Evolutionary conservation across 2,329 filamentous ascomycete genomes (phyloP), one percentile per base, ranked within the genome.

Genomic region (Penicillium sp.): DNA sequence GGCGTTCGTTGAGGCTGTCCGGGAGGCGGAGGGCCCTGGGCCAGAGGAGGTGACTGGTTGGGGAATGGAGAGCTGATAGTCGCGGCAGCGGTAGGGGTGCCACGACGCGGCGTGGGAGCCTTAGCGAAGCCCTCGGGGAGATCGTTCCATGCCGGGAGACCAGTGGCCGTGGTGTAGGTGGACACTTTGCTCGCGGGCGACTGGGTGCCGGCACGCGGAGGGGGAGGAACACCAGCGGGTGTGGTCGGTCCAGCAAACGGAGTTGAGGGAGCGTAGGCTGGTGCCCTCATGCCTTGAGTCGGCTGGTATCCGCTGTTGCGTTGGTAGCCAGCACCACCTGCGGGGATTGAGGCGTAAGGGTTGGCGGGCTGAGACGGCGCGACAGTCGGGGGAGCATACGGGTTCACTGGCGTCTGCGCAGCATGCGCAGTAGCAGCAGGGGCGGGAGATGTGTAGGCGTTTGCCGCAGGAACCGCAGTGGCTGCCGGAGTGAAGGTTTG

Each of bases 81-180:
- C 44, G 83, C 81, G 38, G 73, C 65, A 28, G 82, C 75, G 47
- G 78, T 83, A 2, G 91, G 89, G 1, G 92, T 96, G 40, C 79
- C 78, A 65, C 86, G 82, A 58, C 91, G 83, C 20, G 85, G 80
- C 12, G 81, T 80, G n/a, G 86, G 79, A 47, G 80, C 75, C 74
- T 92, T 89, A 40, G 82, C 79, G 40, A 97, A 83, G 48, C 74
- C 87, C 62, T 95, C 81, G 1, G 93, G 93, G 44, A 95, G 86
- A 69, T 98, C 93, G 61, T 98, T 98, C 93, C 93, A 98, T 60
- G 88, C 87, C 25, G 85, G 82, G 55, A 85, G 84, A 56, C 87
- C 86, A 64, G 84, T 85, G 49, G 81, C 76, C 63, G 82, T 83
- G 28, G 70, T 70, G 49, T 72, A 72, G 8, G 88, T 82, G 15